These are phyloP conservation scores for Wickerhamiella siamensis DNA, from an alignment of 805 yeast genomes.

Conservation along the genomic window DNA sequence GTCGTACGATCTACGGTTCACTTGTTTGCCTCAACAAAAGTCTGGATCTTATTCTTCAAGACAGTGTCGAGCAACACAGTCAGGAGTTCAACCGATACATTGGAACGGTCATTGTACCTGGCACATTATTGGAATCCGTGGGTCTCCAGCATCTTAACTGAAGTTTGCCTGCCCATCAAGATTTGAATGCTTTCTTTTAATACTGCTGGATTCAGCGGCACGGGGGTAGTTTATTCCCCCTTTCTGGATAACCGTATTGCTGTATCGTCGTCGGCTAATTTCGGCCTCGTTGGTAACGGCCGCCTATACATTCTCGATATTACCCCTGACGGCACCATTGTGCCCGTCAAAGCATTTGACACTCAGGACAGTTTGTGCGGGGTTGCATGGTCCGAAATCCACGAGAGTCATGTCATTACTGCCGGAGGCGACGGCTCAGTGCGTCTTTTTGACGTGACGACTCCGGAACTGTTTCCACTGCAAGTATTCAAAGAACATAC, in stretches of 20 bases:
- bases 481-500: conserved; percentile 45
- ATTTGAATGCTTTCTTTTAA: conserved; percentile 52
- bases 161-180: not conserved
- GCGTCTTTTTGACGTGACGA: conserved; percentile 60
- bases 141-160: conserved; percentile 12
- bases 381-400: conserved; percentile 76
- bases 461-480: conserved; percentile 20
- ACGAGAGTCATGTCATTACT: conserved; percentile 70
- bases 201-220: conserved; percentile 75
- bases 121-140: conserved; percentile 16
- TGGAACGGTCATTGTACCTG: conserved; percentile 26
- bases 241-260: conserved; percentile 81
- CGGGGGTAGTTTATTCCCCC: conserved; percentile 80
- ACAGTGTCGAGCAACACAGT: conserved; percentile 21
- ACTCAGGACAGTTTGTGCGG: conserved; percentile 91
- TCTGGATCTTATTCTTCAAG: conserved; percentile 23
- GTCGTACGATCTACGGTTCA: conserved; percentile 23
- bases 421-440: conserved; percentile 88
- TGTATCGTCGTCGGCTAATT: conserved; percentile 82
- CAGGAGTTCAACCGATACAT: conserved; percentile 17
- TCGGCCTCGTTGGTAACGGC: conserved; percentile 91
- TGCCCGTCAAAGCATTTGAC: conserved; percentile 46
- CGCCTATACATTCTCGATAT: conserved; percentile 58
- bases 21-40: conserved; percentile 21
- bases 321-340: conserved; percentile 47